A percentile compares a stretch with the other conserved stretches of the same genome.
Conservation (phyloP, 371 early-diverging fungal species). For the Saksenaea oblongispora region DNA sequence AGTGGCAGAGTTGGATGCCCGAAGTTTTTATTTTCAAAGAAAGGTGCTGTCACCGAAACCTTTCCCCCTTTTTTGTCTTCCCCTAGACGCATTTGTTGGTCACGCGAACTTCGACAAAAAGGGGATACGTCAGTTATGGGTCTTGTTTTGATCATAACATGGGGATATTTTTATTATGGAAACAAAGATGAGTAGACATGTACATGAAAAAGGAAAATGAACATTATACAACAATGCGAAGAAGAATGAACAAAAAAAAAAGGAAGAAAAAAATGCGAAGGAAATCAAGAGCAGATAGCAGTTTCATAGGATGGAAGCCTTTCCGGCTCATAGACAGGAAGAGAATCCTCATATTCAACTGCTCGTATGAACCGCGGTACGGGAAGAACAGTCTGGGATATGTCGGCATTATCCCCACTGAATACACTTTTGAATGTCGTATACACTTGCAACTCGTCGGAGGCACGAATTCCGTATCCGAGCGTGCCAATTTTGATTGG, state of each 20-base stretch:
- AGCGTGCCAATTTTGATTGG: constrained; percentile 36
- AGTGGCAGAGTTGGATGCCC: background rate
- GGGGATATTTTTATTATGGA: no score
- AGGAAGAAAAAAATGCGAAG: constrained; percentile 4
- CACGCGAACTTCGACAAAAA: background rate
- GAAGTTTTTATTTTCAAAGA: background rate
- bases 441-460: constrained; percentile 30
- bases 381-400: constrained; percentile 2
- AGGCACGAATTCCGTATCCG: constrained; percentile 29
- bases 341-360: constrained; percentile 29
- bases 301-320: constrained; percentile 68
- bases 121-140: background rate
- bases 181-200: background rate
- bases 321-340: constrained; percentile 28
- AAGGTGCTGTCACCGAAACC: constrained; percentile 1
- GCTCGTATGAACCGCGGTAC: constrained; percentile 27
- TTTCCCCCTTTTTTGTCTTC: background rate
- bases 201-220: background rate
- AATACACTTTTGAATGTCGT: constrained; percentile 13
- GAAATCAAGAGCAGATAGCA: constrained; percentile 45
- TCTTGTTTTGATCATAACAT: no score
- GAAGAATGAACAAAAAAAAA: background rate
- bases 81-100: background rate
- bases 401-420: background rate
- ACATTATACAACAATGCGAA: background rate